Evolutionary conservation across 2,329 filamentous ascomycete species (phyloP).

Genomic region (Alternaria atra): DNA sequence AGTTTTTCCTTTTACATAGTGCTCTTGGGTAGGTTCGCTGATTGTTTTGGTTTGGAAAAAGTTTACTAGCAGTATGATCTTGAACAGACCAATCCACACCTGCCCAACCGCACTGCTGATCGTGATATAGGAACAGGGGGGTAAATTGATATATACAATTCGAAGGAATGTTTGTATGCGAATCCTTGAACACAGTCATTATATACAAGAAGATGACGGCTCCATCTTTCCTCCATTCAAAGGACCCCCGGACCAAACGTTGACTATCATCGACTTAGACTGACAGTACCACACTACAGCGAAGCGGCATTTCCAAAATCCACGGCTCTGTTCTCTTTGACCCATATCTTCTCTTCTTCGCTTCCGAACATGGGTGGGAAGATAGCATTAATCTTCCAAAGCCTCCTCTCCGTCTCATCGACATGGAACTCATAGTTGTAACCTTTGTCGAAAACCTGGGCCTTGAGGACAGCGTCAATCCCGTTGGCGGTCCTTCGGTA

Average conservation of each 20-base stretch:
- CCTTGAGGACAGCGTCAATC: constrained; percentile 38
- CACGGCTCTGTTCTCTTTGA: constrained; percentile 25
- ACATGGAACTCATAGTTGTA: constrained; percentile 57
- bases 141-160: too few species aligned
- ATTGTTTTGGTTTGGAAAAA: too few species aligned
- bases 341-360: constrained; percentile 46
- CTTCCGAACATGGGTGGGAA: constrained; percentile 46
- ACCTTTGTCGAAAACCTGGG: constrained; percentile 53
- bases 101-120: too few species aligned
- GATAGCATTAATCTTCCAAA: constrained; percentile 59
- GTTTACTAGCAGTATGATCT: too few species aligned
- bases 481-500: constrained; percentile 26
- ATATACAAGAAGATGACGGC: background rate
- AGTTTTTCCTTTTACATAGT: too few species aligned
- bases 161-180: too few species aligned
- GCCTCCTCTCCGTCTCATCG: constrained; percentile 53
- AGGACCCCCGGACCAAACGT: background rate
- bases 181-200: background rate
- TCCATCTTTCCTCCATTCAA: background rate
- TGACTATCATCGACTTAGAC: background rate
- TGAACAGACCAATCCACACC: too few species aligned
- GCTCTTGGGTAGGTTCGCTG: too few species aligned
- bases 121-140: too few species aligned
- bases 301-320: background rate
- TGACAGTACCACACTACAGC: background rate